Base-by-base conservation (phyloP, 2,329 filamentous ascomycete species). In the Sclerotinia nivalis region DNA sequence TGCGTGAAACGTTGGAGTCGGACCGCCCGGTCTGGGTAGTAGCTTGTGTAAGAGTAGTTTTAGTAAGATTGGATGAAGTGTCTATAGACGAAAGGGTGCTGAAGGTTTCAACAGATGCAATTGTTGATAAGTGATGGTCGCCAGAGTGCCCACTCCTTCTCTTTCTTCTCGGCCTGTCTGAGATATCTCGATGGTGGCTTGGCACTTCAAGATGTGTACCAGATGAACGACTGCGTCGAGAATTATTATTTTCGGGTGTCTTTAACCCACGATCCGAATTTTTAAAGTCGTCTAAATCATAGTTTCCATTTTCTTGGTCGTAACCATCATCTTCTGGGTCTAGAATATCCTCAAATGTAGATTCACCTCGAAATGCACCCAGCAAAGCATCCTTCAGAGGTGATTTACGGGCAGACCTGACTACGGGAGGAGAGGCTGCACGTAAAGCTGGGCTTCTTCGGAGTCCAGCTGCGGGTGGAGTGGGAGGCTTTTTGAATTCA, bases 281-380 rank as follows among this genome's bases (percentile, higher is more conserved):
- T 18, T 52, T 66, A 43, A 58, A 54, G 10, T 70, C 61, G 22
- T 74, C 73, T 28, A 69, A 58, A 34, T 61, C 31, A 59, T 58
- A 58, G n/a, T 73, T 74, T 12, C 76, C 73, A 45, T 67, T 69
- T 55, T 76, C 75, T 60, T 72, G 71, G 15, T 73, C 43, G 8
- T 74, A 72, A 66, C 54, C 56, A 52, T 69, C 55, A 45, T 69
- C 67, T 58, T 56, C 34, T 22, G 49, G 25, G 5, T 74, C 73
- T 60, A 71, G 74, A 13, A 74, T 72, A 34, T 62, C 66, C 40
- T 71, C 68, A 43, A 75, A 72, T 10, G 79, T 82, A 2, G 88
- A 89, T 76, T 90, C 87, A 43, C 88, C 88, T 52, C 84, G 84
- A 74, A 90, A 90, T 4, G 87, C 88, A 71, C 88, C 87, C 68